These are phyloP conservation scores for Phlyctochytrium arcticum DNA, from an alignment of 192 early-diverging fungal genomes.

Conservation along the genomic window DNA sequence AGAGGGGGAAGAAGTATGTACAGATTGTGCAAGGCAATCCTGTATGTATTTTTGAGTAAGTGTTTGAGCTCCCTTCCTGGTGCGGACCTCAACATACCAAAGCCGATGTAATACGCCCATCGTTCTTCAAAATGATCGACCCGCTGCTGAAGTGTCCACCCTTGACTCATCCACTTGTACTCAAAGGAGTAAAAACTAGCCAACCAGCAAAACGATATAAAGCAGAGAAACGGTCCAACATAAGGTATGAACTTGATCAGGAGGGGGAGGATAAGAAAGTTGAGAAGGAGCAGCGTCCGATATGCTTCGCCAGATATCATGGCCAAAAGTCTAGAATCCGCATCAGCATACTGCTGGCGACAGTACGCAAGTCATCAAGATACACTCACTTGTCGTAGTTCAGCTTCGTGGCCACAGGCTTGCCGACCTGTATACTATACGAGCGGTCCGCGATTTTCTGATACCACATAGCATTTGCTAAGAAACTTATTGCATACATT, in stretches of 20 bases:
- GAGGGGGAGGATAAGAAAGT: slow-evolving; percentile 31
- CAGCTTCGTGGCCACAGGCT: slow-evolving; percentile 19
- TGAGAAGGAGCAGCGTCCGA: slow-evolving; percentile 43
- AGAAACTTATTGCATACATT: slow-evolving; percentile 44
- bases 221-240: slow-evolving; percentile 37
- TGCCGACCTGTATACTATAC: slow-evolving; percentile 40
- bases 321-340: slow-evolving; percentile 30
- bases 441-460: slow-evolving; percentile 53
- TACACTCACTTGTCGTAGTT: slow-evolving; percentile 30
- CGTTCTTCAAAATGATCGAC: slow-evolving; percentile 53
- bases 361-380: neutral
- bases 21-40: slow-evolving; percentile 39
- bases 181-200: slow-evolving; percentile 51
- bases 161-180: slow-evolving; percentile 48
- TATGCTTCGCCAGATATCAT: slow-evolving; percentile 42
- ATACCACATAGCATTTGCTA: slow-evolving; percentile 53
- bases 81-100: slow-evolving; percentile 44
- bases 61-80: no score
- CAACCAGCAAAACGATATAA: slow-evolving; percentile 41
- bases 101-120: slow-evolving; percentile 62
- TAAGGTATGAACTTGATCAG: slow-evolving; percentile 34
- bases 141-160: slow-evolving; percentile 49
- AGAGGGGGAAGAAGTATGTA: slow-evolving; percentile 48
- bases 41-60: no score
- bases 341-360: no score